Conservation (phyloP, 768 basidiomycete species). For the Pholiota microspora region DNA sequence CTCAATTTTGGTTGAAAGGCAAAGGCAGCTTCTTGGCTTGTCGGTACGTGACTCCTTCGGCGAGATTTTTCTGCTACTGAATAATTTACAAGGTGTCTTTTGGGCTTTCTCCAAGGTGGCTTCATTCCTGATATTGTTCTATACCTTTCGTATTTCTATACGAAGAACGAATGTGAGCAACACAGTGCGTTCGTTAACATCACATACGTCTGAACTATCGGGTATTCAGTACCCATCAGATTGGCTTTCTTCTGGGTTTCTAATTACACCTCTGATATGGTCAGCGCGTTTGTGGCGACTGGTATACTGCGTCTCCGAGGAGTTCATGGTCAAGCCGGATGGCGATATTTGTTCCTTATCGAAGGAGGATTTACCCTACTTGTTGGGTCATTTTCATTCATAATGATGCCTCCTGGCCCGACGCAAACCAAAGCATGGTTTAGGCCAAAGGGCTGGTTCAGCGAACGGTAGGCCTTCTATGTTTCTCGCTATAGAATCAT, state of each 20-base stretch:
- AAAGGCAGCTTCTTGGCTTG: conserved; percentile 53
- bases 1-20: conserved; percentile 59
- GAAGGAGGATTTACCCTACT: conserved; percentile 50
- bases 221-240: conserved; percentile 52
- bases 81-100: conserved; percentile 35
- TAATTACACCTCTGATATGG: conserved; percentile 51
- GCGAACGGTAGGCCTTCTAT: conserved; percentile 39
- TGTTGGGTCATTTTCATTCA: conserved; percentile 50
- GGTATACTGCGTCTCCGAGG: conserved; percentile 58
- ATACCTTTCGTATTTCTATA: conserved; percentile 67
- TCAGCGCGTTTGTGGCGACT: conserved; percentile 62
- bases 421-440: conserved; percentile 63
- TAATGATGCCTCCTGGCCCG: conserved; percentile 60
- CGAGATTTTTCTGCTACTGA: background rate
- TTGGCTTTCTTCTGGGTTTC: conserved; percentile 70
- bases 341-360: conserved; percentile 59
- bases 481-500: background rate
- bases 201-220: background rate
- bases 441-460: conserved; percentile 66
- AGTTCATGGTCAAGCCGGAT: conserved; percentile 49
- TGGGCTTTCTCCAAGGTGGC: conserved; percentile 63
- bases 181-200: background rate
- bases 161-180: conserved; percentile 48
- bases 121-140: conserved; percentile 66
- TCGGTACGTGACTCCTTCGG: conserved; percentile 29